These are phyloP conservation scores for Xylaria sp. DNA, from an alignment of 2,329 filamentous ascomycete genomes.

Conservation along the genomic window DNA sequence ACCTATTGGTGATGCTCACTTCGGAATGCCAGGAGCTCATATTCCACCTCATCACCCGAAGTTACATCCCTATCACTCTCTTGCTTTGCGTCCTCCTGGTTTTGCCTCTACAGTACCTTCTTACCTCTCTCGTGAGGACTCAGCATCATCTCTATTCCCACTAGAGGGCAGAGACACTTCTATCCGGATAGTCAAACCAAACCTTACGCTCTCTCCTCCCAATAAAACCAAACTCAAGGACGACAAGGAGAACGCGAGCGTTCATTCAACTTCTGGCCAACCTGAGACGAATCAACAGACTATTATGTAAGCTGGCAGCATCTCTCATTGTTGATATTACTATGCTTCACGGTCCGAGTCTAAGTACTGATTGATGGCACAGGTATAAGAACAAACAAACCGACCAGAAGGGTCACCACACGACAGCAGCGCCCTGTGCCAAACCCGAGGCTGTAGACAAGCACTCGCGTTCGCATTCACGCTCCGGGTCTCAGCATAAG, in stretches of 20 bases:
- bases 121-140: slow-evolving; percentile 11
- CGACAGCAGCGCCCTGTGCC: neutral
- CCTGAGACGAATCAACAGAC: neutral
- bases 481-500: slow-evolving; percentile 11
- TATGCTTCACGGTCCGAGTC: neutral
- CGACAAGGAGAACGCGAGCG: slow-evolving; percentile 6
- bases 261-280: neutral
- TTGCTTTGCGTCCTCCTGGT: slow-evolving; percentile 1
- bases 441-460: slow-evolving; percentile 3
- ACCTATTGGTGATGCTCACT: neutral
- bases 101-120: slow-evolving; percentile 1
- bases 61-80: slow-evolving; percentile 8
- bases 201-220: slow-evolving; percentile 25
- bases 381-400: slow-evolving; percentile 22
- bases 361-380: slow-evolving; percentile 5
- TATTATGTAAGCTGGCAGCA: slow-evolving; percentile 25
- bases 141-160: slow-evolving; percentile 8
- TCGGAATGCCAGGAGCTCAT: slow-evolving; percentile 22
- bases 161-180: slow-evolving; percentile 21
- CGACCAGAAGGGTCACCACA: slow-evolving; percentile 11
- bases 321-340: neutral
- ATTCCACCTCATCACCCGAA: slow-evolving; percentile 15
- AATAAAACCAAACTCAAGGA: slow-evolving; percentile 6
- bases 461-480: slow-evolving; percentile 22
- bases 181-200: slow-evolving; percentile 35